Evolutionary conservation across 2,329 filamentous ascomycete genomes (phyloP).

Genomic region (Xylariaceae sp.): DNA sequence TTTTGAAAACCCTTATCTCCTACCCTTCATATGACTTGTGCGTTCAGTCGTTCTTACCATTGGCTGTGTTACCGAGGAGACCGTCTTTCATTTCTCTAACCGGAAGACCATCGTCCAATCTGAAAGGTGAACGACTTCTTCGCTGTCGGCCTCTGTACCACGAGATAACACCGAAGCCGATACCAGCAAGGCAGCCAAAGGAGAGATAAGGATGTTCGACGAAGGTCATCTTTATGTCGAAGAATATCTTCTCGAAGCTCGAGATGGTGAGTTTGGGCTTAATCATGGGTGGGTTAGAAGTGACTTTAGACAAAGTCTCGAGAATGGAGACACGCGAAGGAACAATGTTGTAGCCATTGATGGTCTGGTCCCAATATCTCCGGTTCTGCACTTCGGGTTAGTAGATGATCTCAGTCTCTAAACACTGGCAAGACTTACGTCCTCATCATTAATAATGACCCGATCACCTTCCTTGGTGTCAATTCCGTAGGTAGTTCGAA

Average conservation of each 20-base stretch:
- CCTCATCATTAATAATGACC: slow-evolving; percentile 95
- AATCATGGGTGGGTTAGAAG: slow-evolving; percentile 64
- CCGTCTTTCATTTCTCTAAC: slow-evolving; percentile 58
- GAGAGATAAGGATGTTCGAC: slow-evolving; percentile 55
- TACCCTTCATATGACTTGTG: slow-evolving; percentile 5
- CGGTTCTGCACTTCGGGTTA: slow-evolving; percentile 60
- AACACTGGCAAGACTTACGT: slow-evolving; percentile 56
- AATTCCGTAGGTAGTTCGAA: slow-evolving; percentile 89
- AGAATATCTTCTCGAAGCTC: slow-evolving; percentile 65
- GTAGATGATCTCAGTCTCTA: slow-evolving; percentile 19
- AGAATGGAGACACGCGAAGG: slow-evolving; percentile 86
- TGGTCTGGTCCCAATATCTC: slow-evolving; percentile 89
- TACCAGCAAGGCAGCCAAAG: slow-evolving; percentile 51
- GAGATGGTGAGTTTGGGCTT: slow-evolving; percentile 73
- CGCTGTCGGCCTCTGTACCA: slow-evolving; percentile 53
- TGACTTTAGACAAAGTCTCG: slow-evolving; percentile 72
- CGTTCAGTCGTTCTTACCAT: slow-evolving; percentile 48
- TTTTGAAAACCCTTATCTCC: slow-evolving; percentile 8
- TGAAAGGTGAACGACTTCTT: slow-evolving; percentile 54
- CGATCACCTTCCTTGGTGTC: slow-evolving; percentile 82
- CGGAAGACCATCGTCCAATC: slow-evolving; percentile 51
- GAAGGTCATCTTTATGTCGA: slow-evolving; percentile 56
- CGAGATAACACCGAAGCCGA: slow-evolving; percentile 48
- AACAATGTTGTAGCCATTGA: slow-evolving; percentile 83
- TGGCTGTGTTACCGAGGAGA: slow-evolving; percentile 49